Conservation (phyloP, 441 rosid genomes). For the Gossypium schwendimanii region DNA sequence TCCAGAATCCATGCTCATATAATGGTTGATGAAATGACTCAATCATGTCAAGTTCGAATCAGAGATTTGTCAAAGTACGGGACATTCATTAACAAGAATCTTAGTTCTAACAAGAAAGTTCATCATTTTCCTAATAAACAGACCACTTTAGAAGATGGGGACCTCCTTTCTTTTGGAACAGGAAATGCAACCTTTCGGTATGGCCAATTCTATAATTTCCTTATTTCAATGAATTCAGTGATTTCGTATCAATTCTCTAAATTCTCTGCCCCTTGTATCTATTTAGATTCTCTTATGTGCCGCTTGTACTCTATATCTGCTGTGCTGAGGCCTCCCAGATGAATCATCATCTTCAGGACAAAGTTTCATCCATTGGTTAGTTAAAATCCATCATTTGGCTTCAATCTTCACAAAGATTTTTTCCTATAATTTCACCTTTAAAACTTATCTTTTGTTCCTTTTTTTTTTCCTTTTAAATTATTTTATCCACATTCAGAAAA, state of each 20-base stretch:
- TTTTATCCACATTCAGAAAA: not conserved
- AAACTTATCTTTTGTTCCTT: not conserved
- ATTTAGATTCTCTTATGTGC: slow-evolving; percentile 64
- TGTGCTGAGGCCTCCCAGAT: slow-evolving; percentile 35
- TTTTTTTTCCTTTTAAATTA: not conserved
- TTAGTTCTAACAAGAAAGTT: slow-evolving; percentile 43
- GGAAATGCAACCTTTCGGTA: slow-evolving; percentile 82
- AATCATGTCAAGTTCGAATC: slow-evolving; percentile 36
- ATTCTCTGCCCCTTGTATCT: slow-evolving; percentile 6
- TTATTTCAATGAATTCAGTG: not conserved
- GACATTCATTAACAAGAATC: slow-evolving; percentile 51
- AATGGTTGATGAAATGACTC: slow-evolving; percentile 41
- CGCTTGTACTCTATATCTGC: slow-evolving; percentile 43
- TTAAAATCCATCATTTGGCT: slow-evolving; percentile 7
- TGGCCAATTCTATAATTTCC: not conserved
- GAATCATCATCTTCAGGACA: slow-evolving; percentile 37
- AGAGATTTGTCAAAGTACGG: slow-evolving; percentile 89
- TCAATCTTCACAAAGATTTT: not conserved
- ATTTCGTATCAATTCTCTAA: not conserved
- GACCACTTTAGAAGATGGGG: slow-evolving; percentile 56
- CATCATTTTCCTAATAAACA: slow-evolving; percentile 61
- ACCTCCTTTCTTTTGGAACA: slow-evolving; percentile 71
- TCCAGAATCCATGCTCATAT: slow-evolving; percentile 84
- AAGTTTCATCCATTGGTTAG: slow-evolving; percentile 71
- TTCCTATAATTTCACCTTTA: not conserved